A percentile compares a stretch with the other conserved stretches of the same genome.
Evolutionary conservation across 129 eudicot genomes (phyloP).

Genomic region (Erigeron canadensis): DNA sequence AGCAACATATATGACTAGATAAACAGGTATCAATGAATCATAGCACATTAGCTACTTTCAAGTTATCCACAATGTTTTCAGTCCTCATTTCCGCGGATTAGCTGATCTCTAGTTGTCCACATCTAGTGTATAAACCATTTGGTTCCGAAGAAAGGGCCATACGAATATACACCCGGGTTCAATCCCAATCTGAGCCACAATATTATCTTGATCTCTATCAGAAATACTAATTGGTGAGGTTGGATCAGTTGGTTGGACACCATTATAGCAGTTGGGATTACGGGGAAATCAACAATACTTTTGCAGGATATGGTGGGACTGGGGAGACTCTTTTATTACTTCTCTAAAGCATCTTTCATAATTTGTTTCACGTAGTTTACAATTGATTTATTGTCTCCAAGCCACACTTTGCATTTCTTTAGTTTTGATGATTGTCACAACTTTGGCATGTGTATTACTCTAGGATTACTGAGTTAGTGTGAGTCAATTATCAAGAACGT

Average conservation of each 20-base stretch:
- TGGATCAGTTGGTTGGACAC: no score
- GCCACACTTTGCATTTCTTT: not conserved
- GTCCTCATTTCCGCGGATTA: no score
- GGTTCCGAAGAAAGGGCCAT: no score
- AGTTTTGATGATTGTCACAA: not conserved
- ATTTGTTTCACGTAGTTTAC: not conserved
- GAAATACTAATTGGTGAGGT: no score
- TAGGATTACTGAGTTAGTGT: not conserved
- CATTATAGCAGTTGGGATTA: no score
- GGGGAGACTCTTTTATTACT: slow-evolving; percentile 6
- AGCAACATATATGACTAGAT: not conserved
- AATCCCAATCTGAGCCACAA: no score
- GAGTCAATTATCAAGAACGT: not conserved
- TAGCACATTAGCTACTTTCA: not conserved
- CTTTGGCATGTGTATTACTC: not conserved
- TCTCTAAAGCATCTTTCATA: not conserved
- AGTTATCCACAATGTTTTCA: slow-evolving; percentile 5
- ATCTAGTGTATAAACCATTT: no score
- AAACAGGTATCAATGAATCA: not conserved
- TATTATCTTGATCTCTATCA: no score
- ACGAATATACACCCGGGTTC: no score
- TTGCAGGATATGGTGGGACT: not conserved
- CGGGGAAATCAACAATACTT: no score
- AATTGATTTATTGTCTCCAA: not conserved
- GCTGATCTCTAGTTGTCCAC: no score